A percentile compares a stretch with the other conserved stretches of the same genome.
These are phyloP conservation scores for Euphorbia celastroides DNA, from an alignment of 441 rosid genomes.

Conservation along the genomic window DNA sequence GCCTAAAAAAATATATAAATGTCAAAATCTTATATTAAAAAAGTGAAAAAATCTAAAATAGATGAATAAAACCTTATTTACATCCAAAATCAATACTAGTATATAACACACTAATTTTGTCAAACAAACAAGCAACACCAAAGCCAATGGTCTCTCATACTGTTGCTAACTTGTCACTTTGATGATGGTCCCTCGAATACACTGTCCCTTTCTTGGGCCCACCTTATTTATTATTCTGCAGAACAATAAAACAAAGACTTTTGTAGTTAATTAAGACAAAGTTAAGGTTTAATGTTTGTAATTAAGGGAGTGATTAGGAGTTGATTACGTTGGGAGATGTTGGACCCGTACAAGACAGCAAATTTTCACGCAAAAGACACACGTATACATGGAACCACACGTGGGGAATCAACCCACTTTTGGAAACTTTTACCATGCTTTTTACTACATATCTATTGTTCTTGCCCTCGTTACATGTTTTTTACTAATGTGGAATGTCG, in stretches of 20 bases:
- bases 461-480: neutral
- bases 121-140: neutral
- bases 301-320: neutral
- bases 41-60: too few relatives aligned
- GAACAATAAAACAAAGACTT: too few relatives aligned
- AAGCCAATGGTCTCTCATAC: neutral
- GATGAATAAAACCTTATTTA: too few relatives aligned
- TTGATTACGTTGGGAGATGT: slow-evolving; percentile 10
- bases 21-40: too few relatives aligned
- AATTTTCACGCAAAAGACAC: slow-evolving; percentile 10
- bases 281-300: neutral
- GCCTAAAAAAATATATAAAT: too few relatives aligned
- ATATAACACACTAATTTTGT: neutral
- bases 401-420: slow-evolving; percentile 15
- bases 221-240: slow-evolving; percentile 10
- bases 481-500: neutral
- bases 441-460: neutral
- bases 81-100: too few relatives aligned
- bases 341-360: slow-evolving; percentile 23
- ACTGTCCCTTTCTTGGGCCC: slow-evolving; percentile 11
- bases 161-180: neutral
- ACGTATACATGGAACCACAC: slow-evolving; percentile 22
- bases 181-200: neutral
- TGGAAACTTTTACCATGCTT: slow-evolving; percentile 11
- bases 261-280: neutral